Evolutionary conservation across 2,329 filamentous ascomycete genomes (phyloP).

Genomic region (Aureobasidium sp.): DNA sequence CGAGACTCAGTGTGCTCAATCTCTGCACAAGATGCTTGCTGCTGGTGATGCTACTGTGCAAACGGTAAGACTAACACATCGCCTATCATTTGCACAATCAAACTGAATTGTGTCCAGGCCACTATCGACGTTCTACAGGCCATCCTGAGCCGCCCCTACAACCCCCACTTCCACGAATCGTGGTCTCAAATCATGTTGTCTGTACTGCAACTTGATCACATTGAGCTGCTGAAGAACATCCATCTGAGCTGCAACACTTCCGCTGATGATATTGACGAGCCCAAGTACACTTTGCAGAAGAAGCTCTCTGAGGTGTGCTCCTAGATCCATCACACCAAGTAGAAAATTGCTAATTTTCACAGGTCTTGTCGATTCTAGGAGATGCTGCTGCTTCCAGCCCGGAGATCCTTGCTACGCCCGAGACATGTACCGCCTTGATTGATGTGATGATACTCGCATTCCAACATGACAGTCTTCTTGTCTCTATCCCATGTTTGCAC

Average conservation of each 20-base stretch:
- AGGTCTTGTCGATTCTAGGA: constrained; percentile 80
- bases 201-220: constrained; percentile 24
- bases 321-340: neutral
- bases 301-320: constrained; percentile 77
- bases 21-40: constrained; percentile 65
- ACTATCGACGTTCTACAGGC: constrained; percentile 31
- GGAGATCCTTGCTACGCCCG: constrained; percentile 52
- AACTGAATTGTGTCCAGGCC: constrained; percentile 46
- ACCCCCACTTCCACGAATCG: constrained; percentile 63
- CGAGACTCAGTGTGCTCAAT: constrained; percentile 61
- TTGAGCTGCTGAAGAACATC: constrained; percentile 26
- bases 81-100: neutral
- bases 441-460: constrained; percentile 72
- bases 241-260: constrained; percentile 24
- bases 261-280: constrained; percentile 74
- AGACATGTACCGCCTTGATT: constrained; percentile 68
- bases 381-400: constrained; percentile 77
- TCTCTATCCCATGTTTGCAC: constrained; percentile 88
- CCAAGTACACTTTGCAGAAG: constrained; percentile 86
- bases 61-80: constrained; percentile 50
- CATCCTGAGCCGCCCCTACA: constrained; percentile 34
- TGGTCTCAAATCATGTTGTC: constrained; percentile 26
- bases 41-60: constrained; percentile 65
- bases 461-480: constrained; percentile 77
- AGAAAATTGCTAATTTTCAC: neutral